Evolutionary conservation across 2,329 filamentous ascomycete genomes (phyloP), one percentile per base, ranked within the genome.

Genomic region (Monilinia polystroma): DNA sequence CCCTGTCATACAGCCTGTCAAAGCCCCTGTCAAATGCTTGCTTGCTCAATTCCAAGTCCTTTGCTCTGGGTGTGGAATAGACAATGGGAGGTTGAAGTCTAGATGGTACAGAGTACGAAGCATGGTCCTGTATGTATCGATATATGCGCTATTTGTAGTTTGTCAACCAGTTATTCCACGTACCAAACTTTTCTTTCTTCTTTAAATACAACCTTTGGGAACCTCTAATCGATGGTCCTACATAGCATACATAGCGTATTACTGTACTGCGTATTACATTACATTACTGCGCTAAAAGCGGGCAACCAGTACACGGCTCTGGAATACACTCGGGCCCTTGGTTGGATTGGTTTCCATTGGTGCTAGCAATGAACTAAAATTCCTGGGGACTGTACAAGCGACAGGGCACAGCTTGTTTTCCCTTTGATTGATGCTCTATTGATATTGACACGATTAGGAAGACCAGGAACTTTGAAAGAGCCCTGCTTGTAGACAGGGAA

Each of bases 361-460:
- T 60, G 45, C 45, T 38, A 41, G 41, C 2, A 26, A 49, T 60
- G 45, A 60, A 51, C 58, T 60, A 51, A 60, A 51, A 51, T 51
- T 60, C n/a, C 32, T 60, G 45, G 58, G 58, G 58, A 60, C 51
- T 29, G 58, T 41, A 51, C 58, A 51, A 51, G 58, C 58, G 47
- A 60, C 58, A 38, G 58, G 58, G 58, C 57, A 59, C 43, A 59
- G 57, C 57, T 59, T 59, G 29, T 43, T 59, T n/a, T 59, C 56
- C 56, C 57, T 60, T 49, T 49, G 45, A 49, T 60, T 60, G 56
- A 58, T 38, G 38, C 16, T 47, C 16, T 14, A 41, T 58, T 58
- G 56, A 59, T 59, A 59, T 26, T 26, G 41, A 47, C 56, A 59
- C 56, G 41, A 59, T 41, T 59, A 41, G 56, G 55, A 58, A 47